These are phyloP conservation scores for Podospora conica DNA, from an alignment of 495 filamentous ascomycete genomes.

Conservation along the genomic window DNA sequence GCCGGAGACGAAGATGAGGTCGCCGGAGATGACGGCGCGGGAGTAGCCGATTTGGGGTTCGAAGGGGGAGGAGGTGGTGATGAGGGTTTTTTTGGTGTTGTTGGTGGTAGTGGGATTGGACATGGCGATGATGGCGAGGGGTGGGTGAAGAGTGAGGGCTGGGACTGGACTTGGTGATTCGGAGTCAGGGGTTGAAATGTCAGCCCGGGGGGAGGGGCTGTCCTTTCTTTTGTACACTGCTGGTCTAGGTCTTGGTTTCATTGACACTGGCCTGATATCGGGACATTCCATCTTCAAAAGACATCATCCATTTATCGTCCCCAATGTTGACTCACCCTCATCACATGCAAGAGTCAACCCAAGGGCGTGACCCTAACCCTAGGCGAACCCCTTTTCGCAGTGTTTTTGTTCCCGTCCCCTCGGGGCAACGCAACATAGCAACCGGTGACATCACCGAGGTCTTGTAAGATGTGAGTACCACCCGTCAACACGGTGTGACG, in stretches of 20 bases:
- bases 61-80: slow-evolving; percentile 35
- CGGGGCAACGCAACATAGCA: neutral
- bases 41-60: slow-evolving; percentile 40
- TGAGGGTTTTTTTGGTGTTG: slow-evolving; percentile 22
- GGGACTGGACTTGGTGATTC: no score
- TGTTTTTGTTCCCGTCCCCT: neutral
- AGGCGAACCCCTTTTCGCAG: neutral
- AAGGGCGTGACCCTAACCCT: neutral
- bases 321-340: neutral
- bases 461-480: no score
- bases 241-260: no score
- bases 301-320: no score
- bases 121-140: neutral
- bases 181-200: neutral
- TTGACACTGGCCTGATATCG: no score
- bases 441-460: no score
- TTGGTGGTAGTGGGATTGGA: neutral
- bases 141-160: neutral
- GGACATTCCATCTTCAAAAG: no score
- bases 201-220: no score
- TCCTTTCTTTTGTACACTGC: no score
- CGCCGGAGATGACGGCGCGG: slow-evolving; percentile 33
- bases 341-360: neutral
- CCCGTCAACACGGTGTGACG: no score
- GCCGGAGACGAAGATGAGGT: slow-evolving; percentile 36